Percentiles rank a stretch among this genome's conserved stretches.
These are phyloP conservation scores for Euphrasia arctica DNA, from an alignment of 305 asterid genomes.

Conservation along the genomic window DNA sequence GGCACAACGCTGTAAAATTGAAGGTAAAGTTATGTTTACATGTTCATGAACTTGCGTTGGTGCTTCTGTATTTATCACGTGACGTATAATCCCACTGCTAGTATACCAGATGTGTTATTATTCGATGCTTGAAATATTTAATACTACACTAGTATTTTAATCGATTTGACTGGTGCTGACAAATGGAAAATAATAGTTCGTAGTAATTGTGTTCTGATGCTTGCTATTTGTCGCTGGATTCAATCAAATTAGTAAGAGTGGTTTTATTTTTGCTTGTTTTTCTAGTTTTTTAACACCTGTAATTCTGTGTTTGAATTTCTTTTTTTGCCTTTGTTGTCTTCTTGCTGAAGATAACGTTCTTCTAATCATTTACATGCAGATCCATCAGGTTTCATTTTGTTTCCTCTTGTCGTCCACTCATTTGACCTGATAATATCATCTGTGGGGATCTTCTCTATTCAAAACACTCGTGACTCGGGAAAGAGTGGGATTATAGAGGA, in stretches of 20 bases:
- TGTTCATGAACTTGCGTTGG: constrained; percentile 23
- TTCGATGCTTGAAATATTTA: constrained; percentile 14
- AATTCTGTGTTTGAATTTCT: constrained; percentile 14
- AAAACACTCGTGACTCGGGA: constrained; percentile 73
- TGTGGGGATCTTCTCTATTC: constrained; percentile 85
- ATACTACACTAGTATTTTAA: constrained; percentile 1
- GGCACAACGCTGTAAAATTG: constrained; percentile 96
- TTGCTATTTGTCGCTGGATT: not conserved
- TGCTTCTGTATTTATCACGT: constrained; percentile 6
- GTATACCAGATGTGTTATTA: constrained; percentile 10
- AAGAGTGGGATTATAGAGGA: constrained; percentile 73
- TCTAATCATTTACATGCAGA: constrained; percentile 56
- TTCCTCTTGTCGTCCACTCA: constrained; percentile 99
- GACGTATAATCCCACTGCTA: not conserved
- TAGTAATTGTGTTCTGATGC: constrained; percentile 8
- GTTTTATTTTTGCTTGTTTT: constrained; percentile 4
- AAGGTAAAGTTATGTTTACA: constrained; percentile 44
- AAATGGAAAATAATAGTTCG: constrained; percentile 16
- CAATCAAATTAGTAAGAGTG: constrained; percentile 8
- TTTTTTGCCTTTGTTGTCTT: constrained; percentile 17
- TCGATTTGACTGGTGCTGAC: constrained; percentile 12
- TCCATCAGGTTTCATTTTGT: constrained; percentile 97
- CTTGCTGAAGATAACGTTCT: constrained; percentile 19
- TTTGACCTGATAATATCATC: constrained; percentile 96
- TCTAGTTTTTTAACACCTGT: constrained; percentile 12